Evolutionary conservation across 331 rosid species (phyloP).

Genomic region (Pyrus hybrid): DNA sequence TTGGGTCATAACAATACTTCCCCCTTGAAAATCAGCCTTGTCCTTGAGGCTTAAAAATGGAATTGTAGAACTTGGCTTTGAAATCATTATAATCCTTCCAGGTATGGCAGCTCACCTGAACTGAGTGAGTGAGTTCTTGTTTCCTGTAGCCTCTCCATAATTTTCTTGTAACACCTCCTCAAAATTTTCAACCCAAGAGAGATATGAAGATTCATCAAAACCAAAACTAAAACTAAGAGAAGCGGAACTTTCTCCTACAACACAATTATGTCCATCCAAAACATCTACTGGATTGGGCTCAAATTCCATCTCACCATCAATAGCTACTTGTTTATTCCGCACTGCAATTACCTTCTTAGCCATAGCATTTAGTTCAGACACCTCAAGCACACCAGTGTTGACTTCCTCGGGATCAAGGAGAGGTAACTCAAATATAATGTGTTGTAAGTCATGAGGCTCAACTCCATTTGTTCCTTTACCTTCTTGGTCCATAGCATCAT

Average conservation of each 20-base stretch:
- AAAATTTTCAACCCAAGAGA: too few species aligned
- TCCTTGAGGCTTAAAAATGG: too few species aligned
- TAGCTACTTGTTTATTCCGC: conserved; percentile 30
- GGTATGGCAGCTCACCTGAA: too few species aligned
- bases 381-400: conserved; percentile 28
- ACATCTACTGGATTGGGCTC: conserved; percentile 46
- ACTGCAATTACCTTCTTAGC: conserved; percentile 60
- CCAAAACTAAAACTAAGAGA: too few species aligned
- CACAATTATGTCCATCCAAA: conserved; percentile 27
- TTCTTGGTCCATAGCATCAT: conserved; percentile 39
- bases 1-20: too few species aligned
- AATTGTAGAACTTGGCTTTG: too few species aligned
- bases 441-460: conserved; percentile 57
- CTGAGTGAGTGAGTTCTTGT: too few species aligned
- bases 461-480: conserved; percentile 37
- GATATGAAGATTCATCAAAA: too few species aligned
- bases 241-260: too few species aligned
- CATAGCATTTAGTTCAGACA: conserved; percentile 53
- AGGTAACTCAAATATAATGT: conserved; percentile 66
- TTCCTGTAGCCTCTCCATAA: too few species aligned
- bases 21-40: too few species aligned
- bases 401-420: conserved; percentile 52
- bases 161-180: conserved; percentile 55
- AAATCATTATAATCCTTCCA: too few species aligned
- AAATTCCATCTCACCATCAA: conserved; percentile 52